phyloP scores from a whole-genome alignment of 768 basidiomycete genomes.

The Tricholoma terreum region DNA sequence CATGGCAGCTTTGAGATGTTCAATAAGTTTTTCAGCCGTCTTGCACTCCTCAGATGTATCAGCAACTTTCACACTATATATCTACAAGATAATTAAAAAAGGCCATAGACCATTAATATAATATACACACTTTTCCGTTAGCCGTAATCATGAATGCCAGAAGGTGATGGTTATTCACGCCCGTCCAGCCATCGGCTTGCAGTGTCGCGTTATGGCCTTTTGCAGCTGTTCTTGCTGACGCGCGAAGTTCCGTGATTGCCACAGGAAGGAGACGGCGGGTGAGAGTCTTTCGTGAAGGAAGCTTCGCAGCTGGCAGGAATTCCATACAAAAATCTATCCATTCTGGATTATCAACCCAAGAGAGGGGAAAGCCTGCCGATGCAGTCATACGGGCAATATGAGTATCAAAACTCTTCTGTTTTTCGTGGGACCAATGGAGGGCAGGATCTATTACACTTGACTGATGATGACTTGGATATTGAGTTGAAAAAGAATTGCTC shows the following conservation, averaged over 20 bases:
- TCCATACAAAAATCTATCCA: slow-evolving; percentile 26
- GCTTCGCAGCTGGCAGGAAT: slow-evolving; percentile 27
- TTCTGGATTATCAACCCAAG: slow-evolving; percentile 36
- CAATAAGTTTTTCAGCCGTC: slow-evolving; percentile 28
- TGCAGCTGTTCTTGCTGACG: neutral
- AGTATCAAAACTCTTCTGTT: slow-evolving; percentile 22
- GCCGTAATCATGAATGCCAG: slow-evolving; percentile 31
- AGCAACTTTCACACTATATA: slow-evolving; percentile 24
- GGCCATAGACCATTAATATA: neutral
- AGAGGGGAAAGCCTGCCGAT: slow-evolving; percentile 29
- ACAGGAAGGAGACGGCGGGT: slow-evolving; percentile 22
- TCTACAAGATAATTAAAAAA: slow-evolving; percentile 12
- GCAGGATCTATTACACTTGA: neutral
- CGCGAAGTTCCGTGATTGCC: slow-evolving; percentile 10
- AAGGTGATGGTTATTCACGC: slow-evolving; percentile 27
- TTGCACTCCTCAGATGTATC: slow-evolving; percentile 30
- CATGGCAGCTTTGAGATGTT: slow-evolving; percentile 14
- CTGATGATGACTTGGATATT: too few species aligned
- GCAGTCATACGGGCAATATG: slow-evolving; percentile 25
- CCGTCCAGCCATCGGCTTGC: slow-evolving; percentile 38
- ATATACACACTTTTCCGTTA: slow-evolving; percentile 16
- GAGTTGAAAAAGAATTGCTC: too few species aligned
- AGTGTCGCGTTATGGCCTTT: slow-evolving; percentile 20
- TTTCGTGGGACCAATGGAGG: slow-evolving; percentile 2
- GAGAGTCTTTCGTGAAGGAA: slow-evolving; percentile 20